phyloP scores from a whole-genome alignment of 2,329 filamentous ascomycete species.

The Didymella keratinophila region DNA sequence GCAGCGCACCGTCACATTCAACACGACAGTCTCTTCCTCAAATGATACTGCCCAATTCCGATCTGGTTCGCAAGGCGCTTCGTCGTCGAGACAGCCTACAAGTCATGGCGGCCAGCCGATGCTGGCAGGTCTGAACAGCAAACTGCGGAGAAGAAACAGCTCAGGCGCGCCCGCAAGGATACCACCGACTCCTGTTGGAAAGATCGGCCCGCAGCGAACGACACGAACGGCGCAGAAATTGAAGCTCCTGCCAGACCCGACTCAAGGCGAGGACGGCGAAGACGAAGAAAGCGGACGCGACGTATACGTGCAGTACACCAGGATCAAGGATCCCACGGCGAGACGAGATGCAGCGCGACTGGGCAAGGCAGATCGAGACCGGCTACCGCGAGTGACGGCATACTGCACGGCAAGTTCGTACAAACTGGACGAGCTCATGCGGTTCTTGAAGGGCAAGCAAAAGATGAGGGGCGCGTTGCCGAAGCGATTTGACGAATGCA shows the following conservation, averaged over 20 bases:
- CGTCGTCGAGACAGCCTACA: constrained; percentile 43
- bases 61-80: constrained; percentile 38
- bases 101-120: constrained; percentile 52
- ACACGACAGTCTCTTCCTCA: constrained; percentile 64
- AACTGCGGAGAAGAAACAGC: constrained; percentile 85
- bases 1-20: constrained; percentile 77
- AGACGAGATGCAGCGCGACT: constrained; percentile 88
- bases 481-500: constrained; percentile 95
- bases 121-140: constrained; percentile 84
- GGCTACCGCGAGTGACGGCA: constrained; percentile 88
- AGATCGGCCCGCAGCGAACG: constrained; percentile 93
- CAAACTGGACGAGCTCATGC: constrained; percentile 86
- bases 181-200: constrained; percentile 59
- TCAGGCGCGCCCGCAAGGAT: constrained; percentile 68
- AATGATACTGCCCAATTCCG: constrained; percentile 49
- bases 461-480: constrained; percentile 82
- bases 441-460: constrained; percentile 84
- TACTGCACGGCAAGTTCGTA: constrained; percentile 96
- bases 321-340: constrained; percentile 96
- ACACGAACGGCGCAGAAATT: constrained; percentile 97
- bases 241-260: constrained; percentile 92
- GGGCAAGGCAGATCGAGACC: constrained; percentile 89
- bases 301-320: constrained; percentile 96
- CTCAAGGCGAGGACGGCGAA: constrained; percentile 74
- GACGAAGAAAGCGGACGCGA: constrained; percentile 94